Percentiles rank a stretch among this genome's conserved stretches.
Evolutionary conservation across 495 filamentous ascomycete genomes (phyloP).

Genomic region (Geopyxis carbonaria): DNA sequence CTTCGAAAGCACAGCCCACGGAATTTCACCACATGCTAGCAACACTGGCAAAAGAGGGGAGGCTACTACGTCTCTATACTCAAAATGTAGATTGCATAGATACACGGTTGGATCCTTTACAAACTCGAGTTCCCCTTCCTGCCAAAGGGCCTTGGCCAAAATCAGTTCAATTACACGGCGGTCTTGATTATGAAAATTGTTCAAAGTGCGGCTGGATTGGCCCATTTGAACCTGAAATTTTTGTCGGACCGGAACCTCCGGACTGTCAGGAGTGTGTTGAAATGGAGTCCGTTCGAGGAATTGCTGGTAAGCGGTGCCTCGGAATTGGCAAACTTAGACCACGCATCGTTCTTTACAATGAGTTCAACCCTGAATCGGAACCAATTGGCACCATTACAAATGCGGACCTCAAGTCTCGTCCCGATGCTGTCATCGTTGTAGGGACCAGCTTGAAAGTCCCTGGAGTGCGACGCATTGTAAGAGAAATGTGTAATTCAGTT

Average conservation of each 20-base stretch:
- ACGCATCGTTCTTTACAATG: conserved; percentile 92
- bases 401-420: conserved; percentile 64
- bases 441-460: conserved; percentile 92
- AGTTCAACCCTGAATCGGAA: conserved; percentile 88
- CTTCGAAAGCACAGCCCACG: conserved; percentile 60
- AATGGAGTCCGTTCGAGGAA: conserved; percentile 57
- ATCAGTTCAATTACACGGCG: conserved; percentile 87
- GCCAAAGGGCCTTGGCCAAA: conserved; percentile 78
- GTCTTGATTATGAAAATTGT: conserved; percentile 88
- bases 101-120: conserved; percentile 61
- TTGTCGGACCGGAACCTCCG: conserved; percentile 72
- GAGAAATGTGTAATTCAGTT: conserved; percentile 72
- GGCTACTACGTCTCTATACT: conserved; percentile 80
- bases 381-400: conserved; percentile 81
- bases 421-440: conserved; percentile 84
- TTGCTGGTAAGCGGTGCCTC: conserved; percentile 77
- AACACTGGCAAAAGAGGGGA: conserved; percentile 70
- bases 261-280: conserved; percentile 57
- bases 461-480: conserved; percentile 71
- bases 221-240: conserved; percentile 59
- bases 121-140: conserved; percentile 52
- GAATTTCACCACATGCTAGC: conserved; percentile 88
- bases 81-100: conserved; percentile 96
- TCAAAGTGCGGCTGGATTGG: conserved; percentile 69
- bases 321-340: conserved; percentile 81